Evolutionary conservation across 768 basidiomycete genomes (phyloP).

Genomic region (Boletus barrowsii): DNA sequence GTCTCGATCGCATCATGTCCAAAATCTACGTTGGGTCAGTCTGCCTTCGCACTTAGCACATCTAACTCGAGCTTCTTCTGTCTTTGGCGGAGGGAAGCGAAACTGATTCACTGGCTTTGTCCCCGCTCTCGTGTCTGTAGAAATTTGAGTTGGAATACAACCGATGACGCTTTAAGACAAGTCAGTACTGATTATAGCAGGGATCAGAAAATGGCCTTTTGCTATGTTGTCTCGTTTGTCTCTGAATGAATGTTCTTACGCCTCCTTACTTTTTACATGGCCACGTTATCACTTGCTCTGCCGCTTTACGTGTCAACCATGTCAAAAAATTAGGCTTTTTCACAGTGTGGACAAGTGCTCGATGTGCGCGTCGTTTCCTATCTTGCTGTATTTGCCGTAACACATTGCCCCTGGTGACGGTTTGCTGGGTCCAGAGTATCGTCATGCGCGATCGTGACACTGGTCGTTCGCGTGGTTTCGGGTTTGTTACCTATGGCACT

Average conservation of each 20-base stretch:
- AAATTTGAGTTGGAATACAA: conserved; percentile 96
- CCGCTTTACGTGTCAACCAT: conserved; percentile 18
- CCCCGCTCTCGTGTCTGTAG: conserved; percentile 52
- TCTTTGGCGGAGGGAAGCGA: conserved; percentile 41
- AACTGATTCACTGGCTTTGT: conserved; percentile 54
- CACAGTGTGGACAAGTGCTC: conserved; percentile 72
- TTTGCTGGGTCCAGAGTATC: conserved; percentile 64
- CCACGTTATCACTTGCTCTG: conserved; percentile 16
- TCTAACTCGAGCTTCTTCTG: conserved; percentile 43
- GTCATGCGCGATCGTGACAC: conserved; percentile 99
- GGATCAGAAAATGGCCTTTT: conserved; percentile 22
- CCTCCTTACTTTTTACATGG: conserved; percentile 27
- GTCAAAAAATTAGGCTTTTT: conserved; percentile 67
- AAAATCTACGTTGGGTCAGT: conserved; percentile 96
- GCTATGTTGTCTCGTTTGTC: conserved; percentile 48
- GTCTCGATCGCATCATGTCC: conserved; percentile 49
- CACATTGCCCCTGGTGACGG: conserved; percentile 25
- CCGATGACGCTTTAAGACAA: conserved; percentile 83
- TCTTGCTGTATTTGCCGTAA: conserved; percentile 15
- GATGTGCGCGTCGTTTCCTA: conserved; percentile 75
- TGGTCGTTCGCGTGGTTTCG: conserved; percentile 94
- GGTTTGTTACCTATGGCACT: conserved; percentile 80
- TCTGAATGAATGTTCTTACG: conserved; percentile 31
- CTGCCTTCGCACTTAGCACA: conserved; percentile 51
- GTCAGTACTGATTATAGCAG: conserved; percentile 63